Base-by-base conservation (phyloP, 73 alveolate genomes). In the Blepharisma stoltei region DNA sequence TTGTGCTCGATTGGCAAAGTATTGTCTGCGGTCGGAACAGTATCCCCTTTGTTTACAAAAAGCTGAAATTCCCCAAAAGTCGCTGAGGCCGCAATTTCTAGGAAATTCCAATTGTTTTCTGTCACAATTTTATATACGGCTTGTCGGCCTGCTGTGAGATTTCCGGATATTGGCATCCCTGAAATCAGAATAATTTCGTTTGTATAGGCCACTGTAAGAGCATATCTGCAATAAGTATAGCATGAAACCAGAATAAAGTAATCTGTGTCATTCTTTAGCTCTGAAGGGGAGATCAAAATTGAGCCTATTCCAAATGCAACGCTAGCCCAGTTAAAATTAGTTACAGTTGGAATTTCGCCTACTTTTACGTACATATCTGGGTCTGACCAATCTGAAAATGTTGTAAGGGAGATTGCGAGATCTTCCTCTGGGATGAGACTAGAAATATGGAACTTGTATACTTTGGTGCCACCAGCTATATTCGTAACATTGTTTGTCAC, bases 331-430 rank as follows among this genome's bases (percentile, higher is more conserved):
- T 60, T 47, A 60, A 20, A 60, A 20, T 60, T 4, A 1, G 37
- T 9, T 2, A 2, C 2, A 60, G 73, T 20, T 25, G 73, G 73
- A 1, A 1, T 60, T 60, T 0, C 18, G 11, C 5, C 73, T 60
- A 1, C 4, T 25, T 25, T 60, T 60, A 69, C 23, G 43, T n/a
- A 69, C 20, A 69, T 69, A 5, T 69, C 79, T n/a, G 79, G 79
- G 27, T 69, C 60, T 37, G 41, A 38, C 11, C 11, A 69, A 44
- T 69, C 79, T 14, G 67, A 44, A 69, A 38, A 69, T 0, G 55
- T 37, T 0, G 79, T 69, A 18, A 69, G 41, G 2, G 79, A 37
- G 69, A 69, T 37, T 8, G 45, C 65, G n/a, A 69, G 65, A 43
- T 69, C 79, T 20, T 52, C 23, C 0, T n/a, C 32, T 52, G 67